Conservation (phyloP, 306 rosid species). For the Canavalia ensiformis region DNA sequence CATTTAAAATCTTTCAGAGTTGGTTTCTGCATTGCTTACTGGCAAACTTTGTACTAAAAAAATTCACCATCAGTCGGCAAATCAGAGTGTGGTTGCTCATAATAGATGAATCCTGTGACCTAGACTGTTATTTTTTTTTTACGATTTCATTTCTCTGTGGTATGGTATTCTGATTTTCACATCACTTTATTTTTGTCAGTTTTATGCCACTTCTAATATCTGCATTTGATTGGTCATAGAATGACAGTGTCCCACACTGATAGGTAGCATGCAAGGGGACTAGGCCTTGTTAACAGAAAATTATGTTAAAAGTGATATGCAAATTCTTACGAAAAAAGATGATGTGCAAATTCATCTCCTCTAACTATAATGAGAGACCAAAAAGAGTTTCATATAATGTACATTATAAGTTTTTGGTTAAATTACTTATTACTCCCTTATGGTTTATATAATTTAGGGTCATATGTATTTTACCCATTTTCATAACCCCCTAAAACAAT, state of each 20-base stretch:
- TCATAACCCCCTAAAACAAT: neutral
- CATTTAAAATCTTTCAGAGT: slow-evolving; percentile 30
- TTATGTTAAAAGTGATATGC: neutral
- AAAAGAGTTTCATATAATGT: neutral
- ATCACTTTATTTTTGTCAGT: slow-evolving; percentile 11
- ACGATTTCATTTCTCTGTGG: slow-evolving; percentile 5
- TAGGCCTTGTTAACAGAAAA: slow-evolving; percentile 20
- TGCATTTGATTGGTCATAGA: slow-evolving; percentile 31
- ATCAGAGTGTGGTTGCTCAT: slow-evolving; percentile 16
- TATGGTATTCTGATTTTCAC: slow-evolving; percentile 15
- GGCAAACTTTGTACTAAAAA: neutral
- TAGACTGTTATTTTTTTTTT: neutral
- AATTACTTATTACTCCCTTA: neutral
- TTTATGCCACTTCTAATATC: slow-evolving; percentile 27
- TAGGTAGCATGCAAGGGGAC: slow-evolving; percentile 11
- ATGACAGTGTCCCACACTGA: slow-evolving; percentile 11
- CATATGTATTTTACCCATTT: slow-evolving; percentile 1
- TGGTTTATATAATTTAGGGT: neutral
- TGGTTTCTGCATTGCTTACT: slow-evolving; percentile 21
- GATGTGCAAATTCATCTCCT: neutral
- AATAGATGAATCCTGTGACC: slow-evolving; percentile 5
- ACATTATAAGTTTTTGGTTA: neutral
- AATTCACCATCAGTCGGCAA: slow-evolving; percentile 1
- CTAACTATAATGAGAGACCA: neutral
- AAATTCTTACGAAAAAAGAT: too few species aligned